Evolutionary conservation across 176 grass and related monocot genomes (phyloP).

Genomic region (Microstegium vimineum): DNA sequence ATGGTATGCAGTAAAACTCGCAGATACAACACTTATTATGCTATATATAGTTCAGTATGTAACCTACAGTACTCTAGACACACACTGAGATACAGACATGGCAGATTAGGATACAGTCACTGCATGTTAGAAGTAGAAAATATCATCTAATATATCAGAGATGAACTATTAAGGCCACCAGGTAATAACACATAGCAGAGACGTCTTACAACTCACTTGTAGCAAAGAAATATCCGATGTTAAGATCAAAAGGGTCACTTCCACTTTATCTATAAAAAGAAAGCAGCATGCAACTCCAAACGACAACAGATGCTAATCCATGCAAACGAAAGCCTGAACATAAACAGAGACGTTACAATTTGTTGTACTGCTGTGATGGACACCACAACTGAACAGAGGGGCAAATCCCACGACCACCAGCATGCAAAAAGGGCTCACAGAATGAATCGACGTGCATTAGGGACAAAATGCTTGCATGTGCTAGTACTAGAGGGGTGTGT

Average conservation of each 20-base stretch:
- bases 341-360: conserved; percentile 34
- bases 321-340: conserved; percentile 9
- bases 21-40: neutral
- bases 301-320: conserved; percentile 12
- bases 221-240: conserved; percentile 24
- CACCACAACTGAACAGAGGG: conserved; percentile 11
- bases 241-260: neutral
- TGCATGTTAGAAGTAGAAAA: conserved; percentile 12
- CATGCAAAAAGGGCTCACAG: conserved; percentile 25
- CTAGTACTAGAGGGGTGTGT: conserved; percentile 20
- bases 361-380: neutral
- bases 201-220: neutral
- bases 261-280: conserved; percentile 4
- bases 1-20: conserved; percentile 5
- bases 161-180: conserved; percentile 6
- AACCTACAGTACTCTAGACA: neutral
- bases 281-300: conserved; percentile 37
- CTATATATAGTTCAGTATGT: neutral
- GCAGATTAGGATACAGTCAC: conserved; percentile 12
- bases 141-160: neutral
- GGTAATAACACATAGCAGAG: conserved; percentile 30
- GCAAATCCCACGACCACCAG: conserved; percentile 8
- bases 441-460: conserved; percentile 27
- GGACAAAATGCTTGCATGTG: conserved; percentile 9
- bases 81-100: conserved; percentile 14